Base-by-base conservation (phyloP, 805 yeast species). In the Saccharomycopsis oosterbeekiorum region DNA sequence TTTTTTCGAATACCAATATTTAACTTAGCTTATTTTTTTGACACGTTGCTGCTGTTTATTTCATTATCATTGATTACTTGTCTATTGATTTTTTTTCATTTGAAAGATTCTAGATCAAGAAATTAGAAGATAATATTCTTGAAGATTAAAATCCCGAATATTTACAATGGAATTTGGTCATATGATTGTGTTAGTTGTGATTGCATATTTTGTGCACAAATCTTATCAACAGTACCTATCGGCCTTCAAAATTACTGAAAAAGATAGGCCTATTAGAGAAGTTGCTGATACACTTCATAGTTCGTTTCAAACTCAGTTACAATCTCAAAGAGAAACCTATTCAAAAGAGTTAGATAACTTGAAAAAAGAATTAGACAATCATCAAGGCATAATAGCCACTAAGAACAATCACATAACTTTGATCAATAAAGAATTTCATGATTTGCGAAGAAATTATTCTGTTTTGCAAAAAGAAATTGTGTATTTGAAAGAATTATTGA, bases 401-500 rank as follows among this genome's bases (percentile, higher is more conserved):
- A 64, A 64, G 50, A 64, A 64, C 37, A 61, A 58, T 24, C 66
- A 64, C 36, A 64, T 64, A 39, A 64, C 62, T 41, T 43, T 64
- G 19, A 64, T 64, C 17, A 64, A 64, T 42, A 62, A 62, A 40
- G 66, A 64, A 43, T 64, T 64, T 39, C 66, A 64, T 65, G 68
- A 40, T 54, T 59, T 54, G 58, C 66, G 53, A 61, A 66, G 42
- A 57, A 67, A 55, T 47, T 60, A 37, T 65, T 64, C 41, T 21
- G 37, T 50, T 42, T 41, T 47, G 61, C 61, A 36, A 58, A 57
- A 54, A 21, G 60, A 41, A 53, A 55, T 59, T n/a, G 59, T 63
- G 14, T 63, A 61, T 43, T 50, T 63, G 58, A 63, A 63, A 36
- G 65, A 63, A 41, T 64, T 61, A 26, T 42, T 63, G 11, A 62